These are phyloP conservation scores for Aaosphaeria pasadenensis DNA, from an alignment of 2,329 filamentous ascomycete genomes.

Conservation along the genomic window DNA sequence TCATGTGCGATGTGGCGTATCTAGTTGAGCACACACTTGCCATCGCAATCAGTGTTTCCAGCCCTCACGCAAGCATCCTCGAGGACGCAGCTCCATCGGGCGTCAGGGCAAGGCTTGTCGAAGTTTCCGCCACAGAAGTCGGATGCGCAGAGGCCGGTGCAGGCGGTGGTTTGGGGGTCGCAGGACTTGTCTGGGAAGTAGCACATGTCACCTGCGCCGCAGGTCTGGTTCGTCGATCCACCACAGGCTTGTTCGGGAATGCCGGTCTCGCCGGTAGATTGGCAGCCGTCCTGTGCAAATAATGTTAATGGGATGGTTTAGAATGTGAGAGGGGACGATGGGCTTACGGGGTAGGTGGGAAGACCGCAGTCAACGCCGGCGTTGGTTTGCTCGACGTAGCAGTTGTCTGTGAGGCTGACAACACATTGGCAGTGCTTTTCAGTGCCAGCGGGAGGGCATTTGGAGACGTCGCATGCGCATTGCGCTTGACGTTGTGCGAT, in stretches of 20 bases:
- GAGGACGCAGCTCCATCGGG: constrained; percentile 6
- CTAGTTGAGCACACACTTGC: constrained; percentile 5
- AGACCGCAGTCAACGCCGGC: constrained; percentile 8
- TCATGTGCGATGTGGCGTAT: neutral
- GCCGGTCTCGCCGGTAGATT: constrained; percentile 2
- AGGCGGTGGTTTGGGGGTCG: constrained; percentile 3
- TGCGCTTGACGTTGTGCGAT: constrained; percentile 1
- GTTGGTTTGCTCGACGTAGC: constrained; percentile 8
- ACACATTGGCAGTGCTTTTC: constrained; percentile 5
- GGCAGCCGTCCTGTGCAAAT: neutral
- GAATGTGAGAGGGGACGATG: constrained; percentile 21
- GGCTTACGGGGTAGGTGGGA: constrained; percentile 17
- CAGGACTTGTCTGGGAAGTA: constrained; percentile 6
- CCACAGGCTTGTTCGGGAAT: constrained; percentile 6
- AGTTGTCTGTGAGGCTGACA: constrained; percentile 3
- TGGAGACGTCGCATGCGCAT: constrained; percentile 6
- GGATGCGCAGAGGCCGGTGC: constrained; percentile 7
- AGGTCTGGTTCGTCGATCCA: constrained; percentile 1
- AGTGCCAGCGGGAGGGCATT: constrained; percentile 2
- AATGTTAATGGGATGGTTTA: neutral
- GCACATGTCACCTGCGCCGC: constrained; percentile 6
- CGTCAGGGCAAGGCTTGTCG: constrained; percentile 4
- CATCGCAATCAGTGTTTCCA: constrained; percentile 4
- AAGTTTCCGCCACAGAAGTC: constrained; percentile 6
- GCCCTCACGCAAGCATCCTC: constrained; percentile 4